These are phyloP conservation scores for Exserohilum rostratum DNA, from an alignment of 2,329 filamentous ascomycete species.

Conservation along the genomic window DNA sequence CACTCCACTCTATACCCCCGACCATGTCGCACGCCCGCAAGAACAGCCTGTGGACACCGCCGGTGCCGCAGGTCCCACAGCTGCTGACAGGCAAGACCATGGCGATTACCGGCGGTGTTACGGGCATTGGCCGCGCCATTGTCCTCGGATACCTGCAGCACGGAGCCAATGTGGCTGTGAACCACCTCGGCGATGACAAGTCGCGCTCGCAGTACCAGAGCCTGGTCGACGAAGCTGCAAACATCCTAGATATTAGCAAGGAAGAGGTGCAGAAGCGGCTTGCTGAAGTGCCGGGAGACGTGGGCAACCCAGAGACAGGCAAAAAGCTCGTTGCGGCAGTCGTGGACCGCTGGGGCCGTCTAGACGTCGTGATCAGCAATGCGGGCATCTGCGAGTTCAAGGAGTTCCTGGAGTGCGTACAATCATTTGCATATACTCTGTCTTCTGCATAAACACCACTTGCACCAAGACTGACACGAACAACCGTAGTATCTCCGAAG, in stretches of 20 bases:
- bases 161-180: slow-evolving; percentile 79
- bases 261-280: slow-evolving; percentile 53
- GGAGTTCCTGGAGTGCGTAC: slow-evolving; percentile 74
- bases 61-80: slow-evolving; percentile 25
- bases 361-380: slow-evolving; percentile 81
- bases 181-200: slow-evolving; percentile 70
- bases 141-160: slow-evolving; percentile 78
- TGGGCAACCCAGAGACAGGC: slow-evolving; percentile 75
- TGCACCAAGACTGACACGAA: background rate
- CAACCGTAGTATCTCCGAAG: slow-evolving; percentile 65
- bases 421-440: too few species aligned
- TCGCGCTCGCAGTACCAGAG: slow-evolving; percentile 55
- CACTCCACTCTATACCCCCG: slow-evolving; percentile 8
- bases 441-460: too few species aligned
- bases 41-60: slow-evolving; percentile 18
- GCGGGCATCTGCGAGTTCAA: slow-evolving; percentile 88
- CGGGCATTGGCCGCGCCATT: slow-evolving; percentile 86
- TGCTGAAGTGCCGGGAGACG: slow-evolving; percentile 75
- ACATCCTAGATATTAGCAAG: slow-evolving; percentile 18
- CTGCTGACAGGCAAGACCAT: slow-evolving; percentile 77
- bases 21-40: slow-evolving; percentile 15
- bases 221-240: slow-evolving; percentile 52
- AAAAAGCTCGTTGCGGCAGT: slow-evolving; percentile 69
- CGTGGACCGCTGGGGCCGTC: slow-evolving; percentile 63
- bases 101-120: slow-evolving; percentile 85